phyloP scores from a whole-genome alignment of 176 grass and related monocot species.

The Triticum timopheevii region DNA sequence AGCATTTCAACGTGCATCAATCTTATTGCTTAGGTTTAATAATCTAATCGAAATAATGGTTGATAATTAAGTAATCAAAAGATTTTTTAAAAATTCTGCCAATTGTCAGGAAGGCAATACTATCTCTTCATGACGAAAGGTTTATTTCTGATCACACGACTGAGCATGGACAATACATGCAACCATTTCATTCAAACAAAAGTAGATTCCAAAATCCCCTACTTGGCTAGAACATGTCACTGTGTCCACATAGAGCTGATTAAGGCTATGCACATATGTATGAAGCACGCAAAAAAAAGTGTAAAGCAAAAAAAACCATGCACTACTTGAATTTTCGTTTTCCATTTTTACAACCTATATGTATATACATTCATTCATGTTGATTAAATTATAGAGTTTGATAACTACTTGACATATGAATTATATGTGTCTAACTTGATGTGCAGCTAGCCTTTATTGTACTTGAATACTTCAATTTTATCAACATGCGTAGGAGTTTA shows the following conservation, averaged over 20 bases:
- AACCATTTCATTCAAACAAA: background rate
- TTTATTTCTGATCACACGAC: background rate
- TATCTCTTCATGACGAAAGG: background rate
- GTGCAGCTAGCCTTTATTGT: background rate
- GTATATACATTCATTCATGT: background rate
- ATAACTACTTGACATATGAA: background rate
- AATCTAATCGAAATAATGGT: background rate
- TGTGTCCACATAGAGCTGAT: background rate
- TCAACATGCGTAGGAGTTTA: background rate
- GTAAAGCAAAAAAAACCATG: background rate
- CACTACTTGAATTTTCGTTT: background rate
- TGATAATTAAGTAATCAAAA: background rate
- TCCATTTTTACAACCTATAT: background rate
- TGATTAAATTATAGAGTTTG: background rate
- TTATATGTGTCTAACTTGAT: background rate
- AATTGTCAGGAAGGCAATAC: background rate
- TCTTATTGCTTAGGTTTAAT: background rate
- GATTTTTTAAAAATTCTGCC: background rate
- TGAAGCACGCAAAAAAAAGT: background rate
- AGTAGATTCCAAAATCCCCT: background rate
- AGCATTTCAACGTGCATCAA: background rate
- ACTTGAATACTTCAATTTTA: background rate
- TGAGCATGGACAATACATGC: background rate
- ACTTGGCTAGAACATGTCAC: background rate
- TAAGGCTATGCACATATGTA: background rate